Evolutionary conservation across 2,329 filamentous ascomycete species (phyloP), one percentile per base, ranked within the genome.

Genomic region (Diaporthe capsici): DNA sequence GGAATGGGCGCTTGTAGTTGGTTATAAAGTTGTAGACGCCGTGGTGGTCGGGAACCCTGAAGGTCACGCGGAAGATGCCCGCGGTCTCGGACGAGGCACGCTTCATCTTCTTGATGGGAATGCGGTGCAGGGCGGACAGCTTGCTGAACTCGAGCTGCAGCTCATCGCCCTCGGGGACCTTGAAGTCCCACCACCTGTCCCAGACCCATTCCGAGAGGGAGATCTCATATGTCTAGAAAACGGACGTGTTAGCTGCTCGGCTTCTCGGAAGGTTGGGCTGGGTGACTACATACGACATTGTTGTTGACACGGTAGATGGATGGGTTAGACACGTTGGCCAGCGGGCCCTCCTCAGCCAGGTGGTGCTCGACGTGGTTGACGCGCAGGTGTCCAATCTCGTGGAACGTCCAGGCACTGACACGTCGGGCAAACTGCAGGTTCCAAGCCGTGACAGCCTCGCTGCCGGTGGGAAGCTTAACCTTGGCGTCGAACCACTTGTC

Each of bases 1-100:
- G 86, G 88, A 98, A 98, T 1, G 96, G 95, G 9, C 97, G 92
- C 89, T 98, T 98, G 90, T 98, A 98, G 89, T 98, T 98, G 85
- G 98, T 90, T 83, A 93, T 92, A 90, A 99, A 98, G 87, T 98
- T 98, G 90, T 98, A 99, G 86, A 99, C 98, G 83, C 97, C 97
- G 87, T 99, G 97, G 86, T 99, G 97, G 84, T 99, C 97, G 6
- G 97, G 97, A 5, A 96, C 90, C 78, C 89, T 94, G 86, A 99
- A 98, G 34, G 91, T 89, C 61, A 91, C 89, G 78, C 90, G 89
- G 88, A 93, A 99, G 77, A 94, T 89, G 25, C 75, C 75, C 68
- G 94, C 93, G 78, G 92, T 92, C 80, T 94, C 92, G 73, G 88
- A 84, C 1, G 92, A 93, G 37, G 88, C 88, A 44, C 85, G 84